These are phyloP conservation scores for Castanea mollissima DNA, from an alignment of 306 rosid species.

Conservation along the genomic window DNA sequence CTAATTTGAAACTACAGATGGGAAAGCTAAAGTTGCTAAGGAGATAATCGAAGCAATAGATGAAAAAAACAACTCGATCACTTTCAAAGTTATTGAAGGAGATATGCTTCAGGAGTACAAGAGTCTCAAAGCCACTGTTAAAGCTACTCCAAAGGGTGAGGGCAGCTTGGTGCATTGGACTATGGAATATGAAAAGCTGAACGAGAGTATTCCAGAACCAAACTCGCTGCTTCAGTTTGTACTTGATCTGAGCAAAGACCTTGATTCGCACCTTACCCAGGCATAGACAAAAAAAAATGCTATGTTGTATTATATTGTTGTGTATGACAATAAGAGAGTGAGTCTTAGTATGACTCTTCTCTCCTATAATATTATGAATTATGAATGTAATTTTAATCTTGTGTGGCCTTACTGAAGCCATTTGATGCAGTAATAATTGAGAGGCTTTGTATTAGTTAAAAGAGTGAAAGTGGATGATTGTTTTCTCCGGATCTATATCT, in stretches of 20 bases:
- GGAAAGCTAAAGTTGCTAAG: conserved; percentile 25
- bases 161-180: conserved; percentile 30
- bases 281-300: not conserved
- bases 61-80: conserved; percentile 19
- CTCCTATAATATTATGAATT: not conserved
- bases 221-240: conserved; percentile 16
- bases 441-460: not conserved
- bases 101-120: conserved; percentile 25
- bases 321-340: not conserved
- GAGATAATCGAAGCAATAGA: conserved; percentile 34
- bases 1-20: conserved; percentile 11
- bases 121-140: not conserved
- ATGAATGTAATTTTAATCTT: not conserved
- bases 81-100: conserved; percentile 35
- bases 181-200: conserved; percentile 38
- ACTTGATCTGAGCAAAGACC: conserved; percentile 20
- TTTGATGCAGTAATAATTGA: not conserved
- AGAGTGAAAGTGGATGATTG: too few relatives aligned
- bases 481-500: too few relatives aligned
- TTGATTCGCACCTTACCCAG: conserved; percentile 20
- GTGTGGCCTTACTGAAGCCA: not conserved
- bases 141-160: conserved; percentile 13
- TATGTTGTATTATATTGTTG: not conserved
- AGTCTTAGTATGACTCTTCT: not conserved
- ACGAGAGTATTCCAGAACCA: conserved; percentile 24